Base-by-base conservation (phyloP, 2,329 filamentous ascomycete genomes). In the Talaromyces sp. region DNA sequence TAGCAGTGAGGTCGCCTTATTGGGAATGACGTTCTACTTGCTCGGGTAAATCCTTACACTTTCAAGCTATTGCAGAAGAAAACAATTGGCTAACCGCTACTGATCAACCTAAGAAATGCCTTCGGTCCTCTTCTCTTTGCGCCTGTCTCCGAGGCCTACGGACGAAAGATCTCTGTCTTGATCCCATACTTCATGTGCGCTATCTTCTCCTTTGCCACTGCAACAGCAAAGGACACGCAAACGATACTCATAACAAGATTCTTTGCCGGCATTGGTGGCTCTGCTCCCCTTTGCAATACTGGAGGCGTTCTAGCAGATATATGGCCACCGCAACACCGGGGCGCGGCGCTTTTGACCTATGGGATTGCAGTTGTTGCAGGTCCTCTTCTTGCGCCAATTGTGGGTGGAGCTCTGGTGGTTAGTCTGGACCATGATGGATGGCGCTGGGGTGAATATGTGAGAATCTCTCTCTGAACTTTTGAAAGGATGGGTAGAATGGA, bases 81-180 rank as follows among this genome's bases (percentile, higher is more conserved):
- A n/a, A n/a, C n/a, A n/a, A n/a, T n/a, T n/a, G 9, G 5, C 40
- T 58, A 48, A 58, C n/a, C 40, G 33, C 12, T 25, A 14, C 31
- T n/a, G 18, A 52, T 37, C 4, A 1, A n/a, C 18, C 25, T n/a
- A n/a, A 58, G 56, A 46, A 58, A 58, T 35, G 56, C 56, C 18
- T 14, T 58, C 28, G 56, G 56, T 23, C 56, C 56, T 37, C n/a
- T 58, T 6, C 12, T 35, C 40, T 58, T 58, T 18, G 56, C 56
- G 23, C 56, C 56, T 3, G n/a, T 58, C 14, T 58, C 56, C 6
- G 25, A 61, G 39, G 40, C 58, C 9, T 54, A 60, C 33, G 58
- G 58, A 33, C 58, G 58, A 7, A 54, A 60, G 25, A 60, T 54
- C 14, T 50, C 48, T 11, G 58, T 60, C 33, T 33, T 60, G 58